Percentiles rank a stretch among this genome's conserved stretches.
These are phyloP conservation scores for Rutidosis leptorrhynchoides DNA, from an alignment of 129 eudicot genomes.

Conservation along the genomic window DNA sequence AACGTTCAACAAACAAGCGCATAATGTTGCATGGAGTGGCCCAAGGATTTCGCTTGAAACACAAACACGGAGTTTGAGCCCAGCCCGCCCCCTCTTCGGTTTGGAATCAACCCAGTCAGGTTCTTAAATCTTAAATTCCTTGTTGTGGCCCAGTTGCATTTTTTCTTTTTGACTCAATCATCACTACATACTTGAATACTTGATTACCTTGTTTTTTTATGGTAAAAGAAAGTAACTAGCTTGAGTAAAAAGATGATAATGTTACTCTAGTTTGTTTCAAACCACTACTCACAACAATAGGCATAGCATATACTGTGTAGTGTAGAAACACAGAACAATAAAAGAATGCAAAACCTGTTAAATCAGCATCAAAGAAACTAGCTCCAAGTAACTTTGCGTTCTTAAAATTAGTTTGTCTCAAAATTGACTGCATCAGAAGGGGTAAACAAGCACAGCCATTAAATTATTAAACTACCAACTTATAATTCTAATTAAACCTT, in stretches of 20 bases:
- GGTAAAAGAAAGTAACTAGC: neutral
- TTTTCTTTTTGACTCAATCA: no score
- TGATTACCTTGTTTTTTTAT: neutral
- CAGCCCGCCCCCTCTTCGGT: neutral
- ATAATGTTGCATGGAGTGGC: no score
- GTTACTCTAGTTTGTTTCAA: constrained; percentile 1
- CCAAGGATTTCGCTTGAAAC: neutral
- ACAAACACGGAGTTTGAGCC: neutral
- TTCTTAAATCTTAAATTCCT: neutral
- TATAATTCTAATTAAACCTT: no score
- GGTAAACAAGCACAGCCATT: neutral
- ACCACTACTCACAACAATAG: neutral
- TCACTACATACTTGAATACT: no score
- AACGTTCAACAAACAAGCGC: no score
- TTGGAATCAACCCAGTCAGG: neutral
- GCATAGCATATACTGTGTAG: no score
- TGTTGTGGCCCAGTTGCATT: neutral
- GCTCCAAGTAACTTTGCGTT: constrained; percentile 90
- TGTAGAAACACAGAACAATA: neutral
- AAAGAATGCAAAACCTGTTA: constrained; percentile 55
- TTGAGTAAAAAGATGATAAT: neutral
- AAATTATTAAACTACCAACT: neutral
- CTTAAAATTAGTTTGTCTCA: constrained; percentile 86
- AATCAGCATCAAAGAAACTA: constrained; percentile 98
- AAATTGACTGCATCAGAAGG: constrained; percentile 59